Base-by-base conservation (phyloP, 176 grass and related monocot genomes). In the Oryza officinalis region DNA sequence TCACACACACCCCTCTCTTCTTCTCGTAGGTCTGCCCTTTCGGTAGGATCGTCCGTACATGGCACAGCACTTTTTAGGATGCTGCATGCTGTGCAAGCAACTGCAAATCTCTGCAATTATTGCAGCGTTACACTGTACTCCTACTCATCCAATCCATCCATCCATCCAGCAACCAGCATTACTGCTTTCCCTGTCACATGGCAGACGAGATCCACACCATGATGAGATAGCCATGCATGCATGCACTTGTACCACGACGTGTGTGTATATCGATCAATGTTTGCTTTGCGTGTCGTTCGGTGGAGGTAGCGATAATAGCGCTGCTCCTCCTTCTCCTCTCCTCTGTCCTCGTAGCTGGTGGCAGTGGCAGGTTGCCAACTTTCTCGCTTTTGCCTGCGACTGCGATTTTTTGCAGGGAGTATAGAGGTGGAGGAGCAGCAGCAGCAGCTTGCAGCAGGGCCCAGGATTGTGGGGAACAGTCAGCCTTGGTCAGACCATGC, bases 381-480 rank as follows among this genome's bases (percentile, higher is more conserved):
- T 37, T 69, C 79, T 67, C 11, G 37, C 47, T 67, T 84, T 83
- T 80, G 49, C 17, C 26, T 40, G 74, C 69, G 57, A 43, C 40
- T 61, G 74, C 13, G 20, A 28, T 4, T 6, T 6, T 72, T 79
- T 17, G 68, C 37, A 71, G 35, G 22, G 11, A 43, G 41, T 22
- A 17, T 41, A 41, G 40, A 10, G 40, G 10, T 41, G 40, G 10
- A 10, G 40, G 40, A 41, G 40, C 9, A 41, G 40, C 2, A 41
- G 38, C 38, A 18, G 69, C 10, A 6, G 86, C 46, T 70, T 35
- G 81, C 69, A 60, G 76, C 81, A 38, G 64, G 67, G 37, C 82
- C 82, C 77, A 80, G 63, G 76, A 75, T 76, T 85, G 81, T 63
- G 76, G 76, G 63, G 70, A 44, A 65, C 86, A 76, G 63, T 76